These are phyloP conservation scores for Venturia pyrina DNA, from an alignment of 2,329 filamentous ascomycete species.

Conservation along the genomic window DNA sequence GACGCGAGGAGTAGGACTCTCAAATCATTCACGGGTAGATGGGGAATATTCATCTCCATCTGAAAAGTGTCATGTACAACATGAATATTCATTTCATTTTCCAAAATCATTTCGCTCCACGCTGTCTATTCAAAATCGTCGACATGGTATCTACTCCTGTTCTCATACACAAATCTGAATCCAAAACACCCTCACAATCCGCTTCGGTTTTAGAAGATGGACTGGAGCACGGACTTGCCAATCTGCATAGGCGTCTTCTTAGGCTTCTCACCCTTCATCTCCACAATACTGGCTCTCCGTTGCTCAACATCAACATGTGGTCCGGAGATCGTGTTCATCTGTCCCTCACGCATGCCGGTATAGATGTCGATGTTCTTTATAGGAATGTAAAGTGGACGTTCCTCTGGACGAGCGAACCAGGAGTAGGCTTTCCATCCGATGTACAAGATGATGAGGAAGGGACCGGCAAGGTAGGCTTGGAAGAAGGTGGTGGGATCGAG, in stretches of 20 bases:
- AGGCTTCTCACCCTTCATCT: slow-evolving; percentile 22
- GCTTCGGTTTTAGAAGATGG: slow-evolving; percentile 10
- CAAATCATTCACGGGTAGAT: too few species aligned
- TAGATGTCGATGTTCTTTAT: slow-evolving; percentile 28
- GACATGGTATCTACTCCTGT: background rate
- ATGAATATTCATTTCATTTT: too few species aligned
- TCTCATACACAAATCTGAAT: background rate
- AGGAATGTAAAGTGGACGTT: slow-evolving; percentile 23
- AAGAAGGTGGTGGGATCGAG: slow-evolving; percentile 10
- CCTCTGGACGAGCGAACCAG: slow-evolving; percentile 18
- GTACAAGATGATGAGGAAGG: slow-evolving; percentile 11
- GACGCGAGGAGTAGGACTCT: too few species aligned
- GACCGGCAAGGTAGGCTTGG: slow-evolving; percentile 11
- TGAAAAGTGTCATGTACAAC: background rate
- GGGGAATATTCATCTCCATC: too few species aligned
- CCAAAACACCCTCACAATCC: background rate
- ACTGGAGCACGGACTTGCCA: slow-evolving; percentile 3
- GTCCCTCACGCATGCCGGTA: slow-evolving; percentile 25
- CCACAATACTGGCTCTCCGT: slow-evolving; percentile 23
- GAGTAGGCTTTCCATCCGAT: slow-evolving; percentile 11
- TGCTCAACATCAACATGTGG: slow-evolving; percentile 19
- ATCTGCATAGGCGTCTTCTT: slow-evolving; percentile 15
- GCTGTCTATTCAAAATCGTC: background rate
- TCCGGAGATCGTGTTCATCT: slow-evolving; percentile 18
- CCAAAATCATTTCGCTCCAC: background rate